These are phyloP conservation scores for Ascobolus immersus DNA, from an alignment of 495 filamentous ascomycete genomes.

Conservation along the genomic window DNA sequence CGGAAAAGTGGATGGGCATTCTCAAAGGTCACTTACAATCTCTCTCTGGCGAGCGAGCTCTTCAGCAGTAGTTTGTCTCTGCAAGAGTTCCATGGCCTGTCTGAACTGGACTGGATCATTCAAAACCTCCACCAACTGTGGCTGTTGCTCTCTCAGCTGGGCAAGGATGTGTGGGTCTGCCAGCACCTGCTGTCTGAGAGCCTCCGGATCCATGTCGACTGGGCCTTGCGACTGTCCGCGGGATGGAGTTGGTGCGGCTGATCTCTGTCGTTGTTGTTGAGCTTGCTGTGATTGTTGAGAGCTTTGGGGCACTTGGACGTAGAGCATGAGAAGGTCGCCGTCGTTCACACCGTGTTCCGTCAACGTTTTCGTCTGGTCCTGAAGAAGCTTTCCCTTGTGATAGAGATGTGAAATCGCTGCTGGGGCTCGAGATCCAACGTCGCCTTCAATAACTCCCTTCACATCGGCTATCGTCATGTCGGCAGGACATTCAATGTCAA, in stretches of 20 bases:
- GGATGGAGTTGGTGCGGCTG: too few relatives aligned
- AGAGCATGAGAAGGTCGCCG: slow-evolving; percentile 77
- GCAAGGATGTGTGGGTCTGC: slow-evolving; percentile 47
- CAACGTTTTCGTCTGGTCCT: slow-evolving; percentile 51
- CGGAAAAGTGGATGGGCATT: too few relatives aligned
- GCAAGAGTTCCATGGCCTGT: slow-evolving; percentile 36
- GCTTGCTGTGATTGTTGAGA: slow-evolving; percentile 14
- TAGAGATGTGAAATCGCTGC: too few relatives aligned
- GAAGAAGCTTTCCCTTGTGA: slow-evolving; percentile 66
- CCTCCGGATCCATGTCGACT: slow-evolving; percentile 43
- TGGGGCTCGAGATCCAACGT: too few relatives aligned
- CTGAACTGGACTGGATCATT: slow-evolving; percentile 54
- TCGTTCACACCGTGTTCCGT: slow-evolving; percentile 58
- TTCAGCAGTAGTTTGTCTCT: slow-evolving; percentile 38
- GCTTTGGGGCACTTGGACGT: slow-evolving; percentile 32
- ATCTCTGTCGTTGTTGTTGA: slow-evolving; percentile 14
- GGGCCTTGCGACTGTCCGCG: slow-evolving; percentile 19
- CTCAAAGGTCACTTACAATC: slow-evolving; percentile 21
- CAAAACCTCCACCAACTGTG: slow-evolving; percentile 50
- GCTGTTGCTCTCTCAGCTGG: slow-evolving; percentile 40
- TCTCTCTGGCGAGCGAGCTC: slow-evolving; percentile 55
- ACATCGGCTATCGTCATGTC: too few relatives aligned
- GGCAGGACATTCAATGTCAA: too few relatives aligned
- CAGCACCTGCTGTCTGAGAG: slow-evolving; percentile 53
- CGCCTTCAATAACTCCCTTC: too few relatives aligned